phyloP scores from a whole-genome alignment of 805 yeast genomes.

The Suhomyces sp. region DNA sequence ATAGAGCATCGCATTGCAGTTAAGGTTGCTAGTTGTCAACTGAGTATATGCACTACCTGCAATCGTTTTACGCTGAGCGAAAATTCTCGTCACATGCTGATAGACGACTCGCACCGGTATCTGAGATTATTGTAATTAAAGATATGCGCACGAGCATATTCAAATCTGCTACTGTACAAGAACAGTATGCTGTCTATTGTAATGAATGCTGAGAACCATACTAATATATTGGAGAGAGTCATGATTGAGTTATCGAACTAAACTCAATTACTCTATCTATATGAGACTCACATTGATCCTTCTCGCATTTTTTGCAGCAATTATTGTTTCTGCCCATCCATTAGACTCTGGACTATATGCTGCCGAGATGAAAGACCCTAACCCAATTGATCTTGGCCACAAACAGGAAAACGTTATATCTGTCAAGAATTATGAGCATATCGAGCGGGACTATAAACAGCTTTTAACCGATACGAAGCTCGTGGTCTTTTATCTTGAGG shows the following conservation, averaged over 20 bases:
- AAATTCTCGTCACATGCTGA: not conserved
- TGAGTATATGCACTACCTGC: not conserved
- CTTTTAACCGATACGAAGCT: not conserved
- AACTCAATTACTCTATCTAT: not conserved
- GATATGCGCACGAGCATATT: not conserved
- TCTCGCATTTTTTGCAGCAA: not conserved
- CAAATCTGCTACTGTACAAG: not conserved
- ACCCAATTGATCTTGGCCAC: not conserved
- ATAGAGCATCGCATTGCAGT: not conserved
- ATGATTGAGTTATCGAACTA: not conserved
- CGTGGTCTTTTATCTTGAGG: constrained; percentile 1
- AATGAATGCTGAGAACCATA: not conserved
- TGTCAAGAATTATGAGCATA: not conserved
- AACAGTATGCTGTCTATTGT: not conserved
- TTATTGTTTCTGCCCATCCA: not conserved
- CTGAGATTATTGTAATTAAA: not conserved
- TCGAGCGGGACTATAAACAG: not conserved
- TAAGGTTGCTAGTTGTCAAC: not conserved
- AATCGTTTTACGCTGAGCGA: not conserved
- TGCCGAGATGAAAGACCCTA: not conserved
- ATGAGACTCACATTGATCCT: not conserved
- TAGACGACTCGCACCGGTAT: not conserved
- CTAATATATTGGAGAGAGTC: not conserved
- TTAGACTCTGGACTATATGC: not conserved
- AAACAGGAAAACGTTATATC: not conserved